phyloP scores from a whole-genome alignment of 177 flowering plant species.

The Vitis hybrid region DNA sequence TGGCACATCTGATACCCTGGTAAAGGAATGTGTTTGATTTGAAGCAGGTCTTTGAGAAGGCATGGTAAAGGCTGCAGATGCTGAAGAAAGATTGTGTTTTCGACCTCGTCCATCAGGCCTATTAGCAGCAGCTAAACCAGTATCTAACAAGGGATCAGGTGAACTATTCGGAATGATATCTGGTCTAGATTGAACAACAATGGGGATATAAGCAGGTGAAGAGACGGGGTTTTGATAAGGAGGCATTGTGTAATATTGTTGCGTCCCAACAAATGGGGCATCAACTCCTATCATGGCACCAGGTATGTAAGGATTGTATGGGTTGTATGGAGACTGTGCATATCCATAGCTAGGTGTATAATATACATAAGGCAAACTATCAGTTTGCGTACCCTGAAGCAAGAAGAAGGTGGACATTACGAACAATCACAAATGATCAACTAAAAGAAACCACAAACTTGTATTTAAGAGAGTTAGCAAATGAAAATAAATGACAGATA shows the following conservation, averaged over 20 bases:
- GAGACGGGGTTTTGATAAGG: conserved; percentile 49
- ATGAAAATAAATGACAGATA: background rate
- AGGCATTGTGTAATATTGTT: conserved; percentile 55
- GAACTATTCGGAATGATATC: conserved; percentile 38
- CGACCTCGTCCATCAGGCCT: conserved; percentile 37
- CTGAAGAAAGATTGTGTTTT: conserved; percentile 34
- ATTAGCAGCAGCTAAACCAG: conserved; percentile 27
- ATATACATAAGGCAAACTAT: conserved; percentile 74
- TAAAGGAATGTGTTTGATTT: conserved; percentile 26
- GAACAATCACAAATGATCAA: background rate
- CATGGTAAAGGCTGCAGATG: conserved; percentile 28
- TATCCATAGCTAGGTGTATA: conserved; percentile 81
- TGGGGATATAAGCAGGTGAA: conserved; percentile 52
- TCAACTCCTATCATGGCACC: conserved; percentile 76
- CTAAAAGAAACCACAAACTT: background rate
- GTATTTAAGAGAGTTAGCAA: too few species aligned
- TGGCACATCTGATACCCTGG: conserved; percentile 33
- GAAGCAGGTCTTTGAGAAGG: conserved; percentile 33
- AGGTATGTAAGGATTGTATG: conserved; percentile 88
- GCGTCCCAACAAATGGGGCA: conserved; percentile 52
- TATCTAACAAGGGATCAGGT: conserved; percentile 30
- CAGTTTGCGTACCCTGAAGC: conserved; percentile 73
- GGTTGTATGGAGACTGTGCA: conserved; percentile 83
- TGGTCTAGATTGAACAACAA: conserved; percentile 45
- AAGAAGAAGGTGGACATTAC: background rate